Base-by-base conservation (phyloP, 2,329 filamentous ascomycete genomes). In the Rosellinia necatrix region DNA sequence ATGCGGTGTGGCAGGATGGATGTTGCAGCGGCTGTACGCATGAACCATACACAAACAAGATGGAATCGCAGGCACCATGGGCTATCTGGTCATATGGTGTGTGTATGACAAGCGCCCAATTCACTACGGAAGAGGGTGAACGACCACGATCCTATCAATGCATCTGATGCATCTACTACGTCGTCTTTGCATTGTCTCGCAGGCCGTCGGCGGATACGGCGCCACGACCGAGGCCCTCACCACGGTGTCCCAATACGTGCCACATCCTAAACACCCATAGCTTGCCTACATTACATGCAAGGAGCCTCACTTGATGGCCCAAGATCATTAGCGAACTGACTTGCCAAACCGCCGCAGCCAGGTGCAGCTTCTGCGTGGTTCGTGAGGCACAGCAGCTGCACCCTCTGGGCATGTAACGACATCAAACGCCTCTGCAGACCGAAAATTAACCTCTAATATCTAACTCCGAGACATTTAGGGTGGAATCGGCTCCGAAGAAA, bases 101-200 rank as follows among this genome's bases (percentile, higher is more conserved):
- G 27, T 27, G 52, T 43, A 24, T 55, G 25, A 52, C 52, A 29
- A 24, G 21, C 56, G 41, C 47, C 42, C 10, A 40, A 30, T n/a
- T 24, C 24, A 37, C 43, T 19, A 47, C 25, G 34, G 21, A 43
- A 35, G n/a, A n/a, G 12, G 24, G 43, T 49, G 6, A 32, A 49
- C 22, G 15, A 41, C 41, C 38, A 32, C n/a, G 15, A 43, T 34
- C 15, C 15, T 6, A 21, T 35, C 38, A 17, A n/a, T 13, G n/a
- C 32, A 15, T 15, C 32, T 22, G 21, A 24, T 19, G 12, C 44
- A 40, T 47, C 6, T 8, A 10, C 44, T 6, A 19, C 12, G 7
- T 4, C 30, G 7, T 37, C 19, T 24, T 21, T 32, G 9, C 22
- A 12, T 17, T 19, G 8, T n/a, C 27, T 35, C 24, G 13, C 15